phyloP scores from a whole-genome alignment of 2,329 filamentous ascomycete species.

The Stemphylium vesicarium region DNA sequence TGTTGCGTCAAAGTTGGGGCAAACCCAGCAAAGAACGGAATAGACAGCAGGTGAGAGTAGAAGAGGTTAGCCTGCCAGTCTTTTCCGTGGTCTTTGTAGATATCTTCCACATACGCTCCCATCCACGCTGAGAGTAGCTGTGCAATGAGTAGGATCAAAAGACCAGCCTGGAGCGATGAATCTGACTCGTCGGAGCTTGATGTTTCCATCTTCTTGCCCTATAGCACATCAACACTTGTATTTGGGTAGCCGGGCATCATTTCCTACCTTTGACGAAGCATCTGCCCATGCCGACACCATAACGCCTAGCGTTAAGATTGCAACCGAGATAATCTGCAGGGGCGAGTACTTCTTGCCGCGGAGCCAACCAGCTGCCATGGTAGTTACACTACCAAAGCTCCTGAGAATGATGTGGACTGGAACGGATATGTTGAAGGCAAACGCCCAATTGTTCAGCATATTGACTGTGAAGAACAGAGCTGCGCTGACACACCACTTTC shows the following conservation, averaged over 20 bases:
- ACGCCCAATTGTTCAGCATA: conserved; percentile 95
- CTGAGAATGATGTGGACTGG: conserved; percentile 96
- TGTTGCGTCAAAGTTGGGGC: conserved; percentile 69
- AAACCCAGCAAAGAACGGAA: conserved; percentile 79
- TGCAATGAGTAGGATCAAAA: conserved; percentile 82
- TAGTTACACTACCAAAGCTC: conserved; percentile 94
- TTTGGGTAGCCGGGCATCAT: background rate
- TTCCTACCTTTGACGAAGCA: conserved; percentile 76
- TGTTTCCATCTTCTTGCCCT: conserved; percentile 54
- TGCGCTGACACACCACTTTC: conserved; percentile 87
- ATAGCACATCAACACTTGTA: conserved; percentile 12
- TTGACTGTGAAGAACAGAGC: conserved; percentile 92
- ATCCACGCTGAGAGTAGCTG: conserved; percentile 92
- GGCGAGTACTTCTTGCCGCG: conserved; percentile 84
- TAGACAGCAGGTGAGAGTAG: conserved; percentile 79
- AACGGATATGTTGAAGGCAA: conserved; percentile 95
- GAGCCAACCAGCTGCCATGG: conserved; percentile 86
- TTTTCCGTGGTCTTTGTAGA: conserved; percentile 83
- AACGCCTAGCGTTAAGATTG: conserved; percentile 84
- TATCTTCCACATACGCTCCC: conserved; percentile 92
- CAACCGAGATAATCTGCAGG: conserved; percentile 80
- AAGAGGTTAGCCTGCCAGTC: conserved; percentile 97
- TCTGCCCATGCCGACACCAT: conserved; percentile 90
- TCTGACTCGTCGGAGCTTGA: conserved; percentile 49
- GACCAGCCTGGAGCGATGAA: conserved; percentile 69